These are phyloP conservation scores for Phytophthora cajani DNA, from an alignment of 352 stramenopile species.

Conservation along the genomic window DNA sequence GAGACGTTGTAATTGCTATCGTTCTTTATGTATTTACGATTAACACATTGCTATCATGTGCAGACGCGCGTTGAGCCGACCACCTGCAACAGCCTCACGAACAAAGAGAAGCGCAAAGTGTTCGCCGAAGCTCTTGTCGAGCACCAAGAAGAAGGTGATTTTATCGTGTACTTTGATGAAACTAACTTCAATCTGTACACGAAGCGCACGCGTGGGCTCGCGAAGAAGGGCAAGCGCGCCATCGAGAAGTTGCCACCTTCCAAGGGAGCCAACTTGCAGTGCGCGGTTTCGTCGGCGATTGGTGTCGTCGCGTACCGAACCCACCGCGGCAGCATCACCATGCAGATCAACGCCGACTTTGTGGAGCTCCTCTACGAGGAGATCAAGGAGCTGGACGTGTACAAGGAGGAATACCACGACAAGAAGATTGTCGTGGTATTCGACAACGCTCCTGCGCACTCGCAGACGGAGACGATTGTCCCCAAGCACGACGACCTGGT, in stretches of 20 bases:
- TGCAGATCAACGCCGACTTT: neutral
- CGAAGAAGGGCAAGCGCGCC: neutral
- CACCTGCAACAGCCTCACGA: neutral
- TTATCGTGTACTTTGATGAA: neutral
- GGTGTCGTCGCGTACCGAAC: neutral
- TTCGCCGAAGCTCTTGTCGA: neutral
- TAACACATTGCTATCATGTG: neutral
- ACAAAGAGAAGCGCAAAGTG: neutral
- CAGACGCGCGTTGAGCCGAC: neutral
- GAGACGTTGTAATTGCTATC: neutral
- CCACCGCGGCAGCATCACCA: neutral
- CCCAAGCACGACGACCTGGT: neutral
- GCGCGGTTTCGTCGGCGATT: neutral
- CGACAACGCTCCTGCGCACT: neutral
- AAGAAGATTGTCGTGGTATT: neutral
- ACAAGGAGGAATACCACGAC: neutral
- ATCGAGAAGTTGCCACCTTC: neutral
- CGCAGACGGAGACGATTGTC: neutral
- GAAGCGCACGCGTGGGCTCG: neutral
- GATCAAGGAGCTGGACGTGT: neutral
- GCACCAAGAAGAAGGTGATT: neutral
- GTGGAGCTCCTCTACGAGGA: neutral
- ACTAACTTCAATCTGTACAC: neutral
- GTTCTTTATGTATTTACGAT: neutral
- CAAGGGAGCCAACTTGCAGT: neutral